Base-by-base conservation (phyloP, 1,139 yeast species). In the Zygosaccharomyces pseudobailii region DNA sequence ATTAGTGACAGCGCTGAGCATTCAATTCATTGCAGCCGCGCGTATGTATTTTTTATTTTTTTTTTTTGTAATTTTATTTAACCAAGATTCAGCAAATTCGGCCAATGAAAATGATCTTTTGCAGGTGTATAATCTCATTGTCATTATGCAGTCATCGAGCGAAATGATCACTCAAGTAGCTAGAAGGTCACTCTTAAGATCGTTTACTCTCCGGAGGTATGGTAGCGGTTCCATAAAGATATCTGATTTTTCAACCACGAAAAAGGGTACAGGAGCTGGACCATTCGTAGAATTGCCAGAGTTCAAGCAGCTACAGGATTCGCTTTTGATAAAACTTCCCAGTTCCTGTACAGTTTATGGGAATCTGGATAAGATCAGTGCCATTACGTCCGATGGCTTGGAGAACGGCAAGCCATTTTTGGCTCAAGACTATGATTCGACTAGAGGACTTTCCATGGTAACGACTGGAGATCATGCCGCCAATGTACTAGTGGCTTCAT, bases 321-420 rank as follows among this genome's bases (percentile, higher is more conserved):
- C 75, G 6, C 50, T 78, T 48, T 56, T 78, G 37, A 67, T 78
- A 36, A 68, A 74, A 25, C 56, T 78, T 6, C 83, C 83, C 4
- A 69, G 79, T 5, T 75, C 79, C 2, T 65, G 78, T 3, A 65
- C 73, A 3, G 55, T 79, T 23, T 75, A 70, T 52, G 69, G 75
- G 21, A 66, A 73, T 5, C 61, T 74, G 27, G 74, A 75, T 19
- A 68, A 75, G 10, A 61, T 78, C 17, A 65, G 76, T 7, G 80
- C 77, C 3, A 61, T 74, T 38, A 75, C 71, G 59, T 80, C 79
- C 2, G 63, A 68, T 20, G 53, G 71, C 6, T 55, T 60, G 6
- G 53, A 58, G 4, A 42, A 51, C 13, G 36, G 45, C 1, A 44
- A 47, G 24, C 48, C 58, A 19, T 47, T 43, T 6, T 37, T 54